These are phyloP conservation scores for Cutaneotrichosporon dermatis DNA, from an alignment of 1,284 basidiomycete species.

Conservation along the genomic window DNA sequence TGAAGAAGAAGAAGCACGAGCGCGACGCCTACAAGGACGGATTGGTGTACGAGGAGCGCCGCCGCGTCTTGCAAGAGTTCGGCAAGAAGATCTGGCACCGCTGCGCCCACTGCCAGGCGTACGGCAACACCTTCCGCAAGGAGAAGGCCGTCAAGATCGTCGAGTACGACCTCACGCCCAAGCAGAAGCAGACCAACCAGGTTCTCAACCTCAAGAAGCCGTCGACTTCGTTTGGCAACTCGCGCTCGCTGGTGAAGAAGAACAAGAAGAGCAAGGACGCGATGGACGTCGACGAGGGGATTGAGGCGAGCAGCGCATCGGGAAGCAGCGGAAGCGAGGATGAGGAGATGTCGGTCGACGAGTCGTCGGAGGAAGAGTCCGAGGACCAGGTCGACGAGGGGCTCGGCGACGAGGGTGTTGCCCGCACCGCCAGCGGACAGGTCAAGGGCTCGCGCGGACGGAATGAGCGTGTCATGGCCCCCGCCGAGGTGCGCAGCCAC, in stretches of 20 bases:
- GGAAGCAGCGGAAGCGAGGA: slow-evolving; percentile 54
- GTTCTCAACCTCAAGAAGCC: slow-evolving; percentile 50
- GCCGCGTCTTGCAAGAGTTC: slow-evolving; percentile 77
- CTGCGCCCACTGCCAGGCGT: slow-evolving; percentile 78
- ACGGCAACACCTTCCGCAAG: slow-evolving; percentile 68
- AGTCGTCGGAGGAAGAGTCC: slow-evolving; percentile 53
- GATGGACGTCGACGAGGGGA: slow-evolving; percentile 40
- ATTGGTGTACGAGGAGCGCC: slow-evolving; percentile 81
- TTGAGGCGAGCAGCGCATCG: slow-evolving; percentile 31
- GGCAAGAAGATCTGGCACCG: slow-evolving; percentile 61
- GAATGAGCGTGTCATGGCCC: slow-evolving; percentile 81
- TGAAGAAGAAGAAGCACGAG: slow-evolving; percentile 55
- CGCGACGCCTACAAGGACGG: slow-evolving; percentile 85
- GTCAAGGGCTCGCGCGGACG: slow-evolving; percentile 70
- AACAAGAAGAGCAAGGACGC: slow-evolving; percentile 49
- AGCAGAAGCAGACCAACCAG: slow-evolving; percentile 67
- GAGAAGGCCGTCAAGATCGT: slow-evolving; percentile 93
- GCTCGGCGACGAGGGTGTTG: slow-evolving; percentile 49
- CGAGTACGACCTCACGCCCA: slow-evolving; percentile 78
- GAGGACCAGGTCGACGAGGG: slow-evolving; percentile 36
- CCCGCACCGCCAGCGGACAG: slow-evolving; percentile 67
- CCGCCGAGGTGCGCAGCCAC: slow-evolving; percentile 90
- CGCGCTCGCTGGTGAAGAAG: slow-evolving; percentile 33
- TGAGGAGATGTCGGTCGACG: slow-evolving; percentile 48
- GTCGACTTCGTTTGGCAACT: slow-evolving; percentile 44